Evolutionary conservation across 108 stramenopile genomes (phyloP).

Genomic region (Parmales sp.): DNA sequence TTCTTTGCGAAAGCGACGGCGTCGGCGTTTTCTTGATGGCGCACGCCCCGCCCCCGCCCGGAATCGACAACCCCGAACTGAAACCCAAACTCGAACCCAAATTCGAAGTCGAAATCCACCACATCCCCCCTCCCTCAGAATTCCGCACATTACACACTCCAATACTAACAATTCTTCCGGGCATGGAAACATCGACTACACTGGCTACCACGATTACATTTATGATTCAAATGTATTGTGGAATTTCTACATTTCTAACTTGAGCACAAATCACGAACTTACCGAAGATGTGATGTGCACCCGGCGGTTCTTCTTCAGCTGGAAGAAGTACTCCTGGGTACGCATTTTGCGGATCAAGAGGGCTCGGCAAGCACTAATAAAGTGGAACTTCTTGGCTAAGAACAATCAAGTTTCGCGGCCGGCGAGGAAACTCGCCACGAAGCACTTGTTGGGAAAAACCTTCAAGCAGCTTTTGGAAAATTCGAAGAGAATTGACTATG

Average conservation of each 20-base stretch:
- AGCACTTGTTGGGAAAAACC: no score
- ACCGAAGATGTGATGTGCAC: background rate
- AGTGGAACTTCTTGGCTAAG: background rate
- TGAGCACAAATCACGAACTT: background rate
- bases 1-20: no score
- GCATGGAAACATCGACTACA: background rate
- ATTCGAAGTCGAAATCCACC: no score
- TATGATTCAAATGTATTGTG: background rate
- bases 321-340: constrained; percentile 1
- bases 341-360: background rate
- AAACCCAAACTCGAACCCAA: no score
- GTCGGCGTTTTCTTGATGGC: no score
- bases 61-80: no score
- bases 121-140: no score
- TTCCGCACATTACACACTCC: no score
- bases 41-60: no score
- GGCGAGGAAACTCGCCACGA: background rate
- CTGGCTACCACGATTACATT: constrained; percentile 12
- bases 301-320: background rate
- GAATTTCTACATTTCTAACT: background rate
- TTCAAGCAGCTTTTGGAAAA: no score
- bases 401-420: background rate
- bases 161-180: no score
- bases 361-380: background rate
- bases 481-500: no score